A percentile compares a stretch with the other conserved stretches of the same genome.
These are phyloP conservation scores for Leishmania martiniquensis DNA, from an alignment of 208 protist species.

Conservation along the genomic window DNA sequence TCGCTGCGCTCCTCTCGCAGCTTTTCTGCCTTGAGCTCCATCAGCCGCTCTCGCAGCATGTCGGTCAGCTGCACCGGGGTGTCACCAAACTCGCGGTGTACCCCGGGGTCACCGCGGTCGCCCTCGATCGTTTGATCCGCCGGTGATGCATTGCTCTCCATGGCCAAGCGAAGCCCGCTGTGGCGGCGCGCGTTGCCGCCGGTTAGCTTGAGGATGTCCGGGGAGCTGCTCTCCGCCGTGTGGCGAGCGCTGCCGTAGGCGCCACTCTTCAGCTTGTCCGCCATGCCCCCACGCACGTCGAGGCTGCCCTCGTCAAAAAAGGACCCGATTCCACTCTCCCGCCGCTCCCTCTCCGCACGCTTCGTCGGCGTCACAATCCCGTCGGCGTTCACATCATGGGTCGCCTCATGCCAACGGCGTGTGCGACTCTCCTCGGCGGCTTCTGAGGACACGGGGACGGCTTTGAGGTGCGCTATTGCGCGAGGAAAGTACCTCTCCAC, in stretches of 20 bases:
- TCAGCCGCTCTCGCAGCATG: conserved; percentile 88
- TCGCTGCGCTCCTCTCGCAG: conserved; percentile 79
- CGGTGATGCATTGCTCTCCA: conserved; percentile 69
- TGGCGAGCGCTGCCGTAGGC: conserved; percentile 12
- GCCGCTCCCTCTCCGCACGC: conserved; percentile 22
- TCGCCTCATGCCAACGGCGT: conserved; percentile 58
- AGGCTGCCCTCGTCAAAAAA: conserved; percentile 85
- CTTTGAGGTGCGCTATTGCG: conserved; percentile 73
- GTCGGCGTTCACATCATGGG: conserved; percentile 61
- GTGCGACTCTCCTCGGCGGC: conserved; percentile 36
- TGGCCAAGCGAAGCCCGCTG: conserved; percentile 41
- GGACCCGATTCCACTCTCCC: conserved; percentile 29
- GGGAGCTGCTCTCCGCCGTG: conserved; percentile 44
- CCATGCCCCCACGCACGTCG: conserved; percentile 61
- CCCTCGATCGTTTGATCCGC: conserved; percentile 80
- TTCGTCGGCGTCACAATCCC: conserved; percentile 32
- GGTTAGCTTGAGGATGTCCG: conserved; percentile 77
- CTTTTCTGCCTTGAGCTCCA: conserved; percentile 85
- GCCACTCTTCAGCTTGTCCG: conserved; percentile 22
- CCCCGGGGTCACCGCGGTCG: conserved; percentile 29
- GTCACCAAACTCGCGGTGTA: conserved; percentile 60
- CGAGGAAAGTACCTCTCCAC: conserved; percentile 76
- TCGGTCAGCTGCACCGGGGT: conserved; percentile 87
- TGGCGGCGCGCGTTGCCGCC: conserved; percentile 59
- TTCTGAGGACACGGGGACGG: conserved; percentile 20